Evolutionary conservation across 192 early-diverging fungal genomes (phyloP).

Genomic region (Umbelopsis sp.): DNA sequence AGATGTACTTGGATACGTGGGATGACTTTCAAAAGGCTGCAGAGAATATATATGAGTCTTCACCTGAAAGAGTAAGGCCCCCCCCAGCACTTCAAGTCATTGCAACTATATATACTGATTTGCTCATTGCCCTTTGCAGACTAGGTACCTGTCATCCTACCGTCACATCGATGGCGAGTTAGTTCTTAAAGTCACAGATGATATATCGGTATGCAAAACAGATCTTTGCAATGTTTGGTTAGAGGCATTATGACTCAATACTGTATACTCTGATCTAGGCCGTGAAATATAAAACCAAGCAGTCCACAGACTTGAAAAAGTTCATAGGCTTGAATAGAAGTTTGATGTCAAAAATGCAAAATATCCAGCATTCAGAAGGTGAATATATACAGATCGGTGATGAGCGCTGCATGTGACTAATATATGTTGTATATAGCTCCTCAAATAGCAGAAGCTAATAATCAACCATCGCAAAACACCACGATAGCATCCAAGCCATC

Average conservation of each 20-base stretch:
- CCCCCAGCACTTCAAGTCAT: neutral
- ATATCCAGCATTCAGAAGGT: constrained; percentile 30
- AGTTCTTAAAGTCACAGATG: constrained; percentile 76
- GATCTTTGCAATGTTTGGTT: neutral
- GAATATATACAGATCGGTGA: constrained; percentile 4
- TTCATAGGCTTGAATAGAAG: constrained; percentile 68
- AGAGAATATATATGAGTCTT: constrained; percentile 66
- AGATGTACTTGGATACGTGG: constrained; percentile 68
- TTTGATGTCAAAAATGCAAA: constrained; percentile 75
- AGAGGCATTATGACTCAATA: neutral
- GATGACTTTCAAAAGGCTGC: constrained; percentile 77
- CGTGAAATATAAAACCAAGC: constrained; percentile 71
- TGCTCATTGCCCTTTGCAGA: constrained; percentile 42
- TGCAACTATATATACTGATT: neutral
- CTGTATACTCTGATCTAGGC: constrained; percentile 30
- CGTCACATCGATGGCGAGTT: constrained; percentile 68
- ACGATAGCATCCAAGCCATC: neutral
- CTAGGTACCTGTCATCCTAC: constrained; percentile 70
- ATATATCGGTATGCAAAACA: constrained; percentile 56
- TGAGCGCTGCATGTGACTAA: neutral
- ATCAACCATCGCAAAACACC: neutral
- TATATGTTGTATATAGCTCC: neutral
- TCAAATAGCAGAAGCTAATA: neutral
- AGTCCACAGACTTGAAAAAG: constrained; percentile 69
- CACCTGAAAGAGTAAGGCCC: constrained; percentile 59